These are phyloP conservation scores for Acer campestre DNA, from an alignment of 345 rosid genomes.

Conservation along the genomic window DNA sequence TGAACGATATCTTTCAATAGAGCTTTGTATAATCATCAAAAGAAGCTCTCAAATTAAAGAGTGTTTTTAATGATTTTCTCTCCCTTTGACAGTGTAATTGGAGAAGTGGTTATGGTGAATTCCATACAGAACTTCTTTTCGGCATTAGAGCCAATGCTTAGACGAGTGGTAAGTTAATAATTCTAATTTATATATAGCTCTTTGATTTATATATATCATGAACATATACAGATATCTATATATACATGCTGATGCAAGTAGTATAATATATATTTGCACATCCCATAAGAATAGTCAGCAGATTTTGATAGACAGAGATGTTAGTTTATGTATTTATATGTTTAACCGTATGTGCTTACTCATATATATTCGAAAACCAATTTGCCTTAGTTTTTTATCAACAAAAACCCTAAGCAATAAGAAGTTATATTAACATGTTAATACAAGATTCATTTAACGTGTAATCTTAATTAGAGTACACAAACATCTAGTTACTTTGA, in stretches of 20 bases:
- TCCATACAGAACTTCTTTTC: slow-evolving; percentile 41
- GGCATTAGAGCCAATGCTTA: slow-evolving; percentile 78
- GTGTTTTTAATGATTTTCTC: neutral
- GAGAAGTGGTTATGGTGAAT: slow-evolving; percentile 54
- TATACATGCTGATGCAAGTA: neutral
- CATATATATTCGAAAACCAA: neutral
- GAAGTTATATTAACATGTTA: neutral
- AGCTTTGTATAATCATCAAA: neutral
- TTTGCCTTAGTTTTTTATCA: neutral
- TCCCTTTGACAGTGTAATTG: slow-evolving; percentile 50
- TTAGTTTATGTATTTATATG: neutral
- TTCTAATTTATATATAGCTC: neutral
- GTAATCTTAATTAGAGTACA: too few relatives aligned
- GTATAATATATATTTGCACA: neutral
- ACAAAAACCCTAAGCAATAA: neutral
- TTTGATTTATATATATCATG: neutral
- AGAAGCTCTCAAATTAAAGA: neutral
- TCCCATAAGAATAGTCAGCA: neutral
- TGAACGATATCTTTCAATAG: neutral
- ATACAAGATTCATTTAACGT: neutral
- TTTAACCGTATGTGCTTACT: neutral
- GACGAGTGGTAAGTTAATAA: slow-evolving; percentile 67
- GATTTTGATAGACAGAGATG: neutral
- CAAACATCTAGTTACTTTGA: too few relatives aligned
- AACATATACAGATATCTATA: neutral